Percentiles rank a stretch among this genome's conserved stretches.
phyloP scores from a whole-genome alignment of 495 filamentous ascomycete genomes.

The Daldinia concentrica region DNA sequence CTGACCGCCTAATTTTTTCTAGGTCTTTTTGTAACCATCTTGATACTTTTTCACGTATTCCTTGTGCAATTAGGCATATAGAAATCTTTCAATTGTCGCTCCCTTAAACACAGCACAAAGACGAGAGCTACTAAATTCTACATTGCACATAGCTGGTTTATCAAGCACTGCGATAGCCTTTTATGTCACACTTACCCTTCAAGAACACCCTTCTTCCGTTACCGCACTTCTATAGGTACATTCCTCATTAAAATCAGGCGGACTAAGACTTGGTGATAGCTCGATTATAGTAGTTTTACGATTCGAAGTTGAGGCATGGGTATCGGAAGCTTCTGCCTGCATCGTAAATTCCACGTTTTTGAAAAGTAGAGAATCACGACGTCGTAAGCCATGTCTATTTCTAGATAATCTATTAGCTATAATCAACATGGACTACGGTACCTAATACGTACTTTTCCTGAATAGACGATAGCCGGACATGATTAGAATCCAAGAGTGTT shows the following conservation, averaged over 20 bases:
- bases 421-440: not conserved
- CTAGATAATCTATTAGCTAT: slow-evolving; percentile 12
- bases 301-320: slow-evolving; percentile 25
- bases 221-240: not conserved
- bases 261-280: slow-evolving; percentile 10
- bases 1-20: slow-evolving; percentile 6
- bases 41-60: not conserved
- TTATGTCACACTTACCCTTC: not conserved
- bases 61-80: not conserved
- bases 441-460: slow-evolving; percentile 17
- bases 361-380: slow-evolving; percentile 30
- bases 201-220: not conserved
- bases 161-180: not conserved
- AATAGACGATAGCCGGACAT: not conserved
- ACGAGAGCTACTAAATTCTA: not conserved
- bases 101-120: slow-evolving; percentile 5
- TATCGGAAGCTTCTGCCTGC: slow-evolving; percentile 15
- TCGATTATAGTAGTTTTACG: slow-evolving; percentile 43
- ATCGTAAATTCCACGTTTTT: slow-evolving; percentile 41
- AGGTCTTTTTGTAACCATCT: not conserved
- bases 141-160: not conserved
- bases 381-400: slow-evolving; percentile 11
- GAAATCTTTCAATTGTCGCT: not conserved
- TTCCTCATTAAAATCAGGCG: not conserved
- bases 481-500: slow-evolving; percentile 1